These are phyloP conservation scores for Lactarius hatsudake DNA, from an alignment of 768 basidiomycete genomes.

Conservation along the genomic window DNA sequence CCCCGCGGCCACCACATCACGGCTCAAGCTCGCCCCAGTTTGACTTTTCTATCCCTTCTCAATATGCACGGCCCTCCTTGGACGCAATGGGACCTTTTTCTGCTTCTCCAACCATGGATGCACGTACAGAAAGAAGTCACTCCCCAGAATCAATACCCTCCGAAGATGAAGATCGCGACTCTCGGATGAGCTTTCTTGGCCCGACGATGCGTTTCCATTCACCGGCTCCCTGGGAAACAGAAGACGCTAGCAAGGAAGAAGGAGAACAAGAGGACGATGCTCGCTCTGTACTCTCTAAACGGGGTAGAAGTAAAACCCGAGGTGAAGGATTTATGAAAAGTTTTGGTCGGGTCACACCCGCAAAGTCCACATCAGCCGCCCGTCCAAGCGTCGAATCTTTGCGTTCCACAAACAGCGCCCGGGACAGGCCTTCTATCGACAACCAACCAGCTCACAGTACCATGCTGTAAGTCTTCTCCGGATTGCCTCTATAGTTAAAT, in stretches of 20 bases:
- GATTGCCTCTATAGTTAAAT: constrained; percentile 7
- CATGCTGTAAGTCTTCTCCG: constrained; percentile 50
- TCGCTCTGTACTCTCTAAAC: constrained; percentile 34
- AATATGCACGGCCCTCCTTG: constrained; percentile 19
- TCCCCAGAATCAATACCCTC: constrained; percentile 33
- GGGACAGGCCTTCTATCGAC: constrained; percentile 58
- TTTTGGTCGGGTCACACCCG: constrained; percentile 36
- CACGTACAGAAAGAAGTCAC: constrained; percentile 28
- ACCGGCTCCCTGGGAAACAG: constrained; percentile 78
- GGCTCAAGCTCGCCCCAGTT: constrained; percentile 33
- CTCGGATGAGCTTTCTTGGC: constrained; percentile 71
- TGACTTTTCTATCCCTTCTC: constrained; percentile 32
- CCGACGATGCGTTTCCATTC: constrained; percentile 82
- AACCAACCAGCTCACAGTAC: constrained; percentile 48
- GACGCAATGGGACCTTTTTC: constrained; percentile 28
- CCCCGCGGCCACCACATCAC: constrained; percentile 43
- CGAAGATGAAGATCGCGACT: constrained; percentile 44
- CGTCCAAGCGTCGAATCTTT: constrained; percentile 67
- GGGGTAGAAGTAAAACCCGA: constrained; percentile 33
- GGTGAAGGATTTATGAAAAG: constrained; percentile 44
- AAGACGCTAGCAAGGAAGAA: constrained; percentile 46
- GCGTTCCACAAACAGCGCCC: constrained; percentile 43
- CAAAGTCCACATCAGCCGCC: constrained; percentile 39
- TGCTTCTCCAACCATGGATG: constrained; percentile 31
- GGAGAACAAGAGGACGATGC: constrained; percentile 44